Evolutionary conservation across 2,329 filamentous ascomycete genomes (phyloP), one percentile per base, ranked within the genome.

Genomic region (Cladosporium phlei): DNA sequence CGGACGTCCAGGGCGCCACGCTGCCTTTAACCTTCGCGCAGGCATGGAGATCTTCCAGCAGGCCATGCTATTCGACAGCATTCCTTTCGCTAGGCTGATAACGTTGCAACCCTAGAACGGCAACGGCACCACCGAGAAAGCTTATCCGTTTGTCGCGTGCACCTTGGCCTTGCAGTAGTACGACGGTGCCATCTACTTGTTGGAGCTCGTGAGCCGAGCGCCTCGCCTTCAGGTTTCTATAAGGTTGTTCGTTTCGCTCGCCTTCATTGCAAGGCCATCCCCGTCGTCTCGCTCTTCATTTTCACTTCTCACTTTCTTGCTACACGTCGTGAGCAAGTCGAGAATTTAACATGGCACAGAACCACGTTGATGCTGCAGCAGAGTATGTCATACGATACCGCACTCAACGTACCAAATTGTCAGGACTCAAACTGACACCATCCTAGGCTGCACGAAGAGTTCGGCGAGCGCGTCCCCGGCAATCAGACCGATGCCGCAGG

Each of bases 301-400:
- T 14, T 25, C 2, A 21, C 14, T 7, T 21, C 25, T 39, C 24
- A 16, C 16, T 25, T 10, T 14, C 19, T 29, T 43, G 30, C 21
- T n/a, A 30, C 38, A 22, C 25, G 11, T 30, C 27, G 10, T 21
- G 14, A 33, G 29, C 7, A 20, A 33, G 20, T 24, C 17, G 28
- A 20, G 17, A 25, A 9, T 33, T 21, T 20, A 21, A 25, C 20
- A 58, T 58, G 55, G 55, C 53, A 19, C 49, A 51, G 50, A 59
- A 58, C 25, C 59, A 60, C 52, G 57, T 59, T 34, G 58, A 59
- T 42, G 48, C 46, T 9, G 58, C 55, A 12, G 59, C 56, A 11
- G 57, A 62, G 55, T 51, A 25, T 33, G 44, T 38, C 19, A 10
- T 16, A 21, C 19, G 17, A 21, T 27, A 11, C 10, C 6, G 9